Percentiles rank a stretch among this genome's conserved stretches.
Conservation (phyloP, 257 asterid genomes). For the Fraxinus pennsylvanica region DNA sequence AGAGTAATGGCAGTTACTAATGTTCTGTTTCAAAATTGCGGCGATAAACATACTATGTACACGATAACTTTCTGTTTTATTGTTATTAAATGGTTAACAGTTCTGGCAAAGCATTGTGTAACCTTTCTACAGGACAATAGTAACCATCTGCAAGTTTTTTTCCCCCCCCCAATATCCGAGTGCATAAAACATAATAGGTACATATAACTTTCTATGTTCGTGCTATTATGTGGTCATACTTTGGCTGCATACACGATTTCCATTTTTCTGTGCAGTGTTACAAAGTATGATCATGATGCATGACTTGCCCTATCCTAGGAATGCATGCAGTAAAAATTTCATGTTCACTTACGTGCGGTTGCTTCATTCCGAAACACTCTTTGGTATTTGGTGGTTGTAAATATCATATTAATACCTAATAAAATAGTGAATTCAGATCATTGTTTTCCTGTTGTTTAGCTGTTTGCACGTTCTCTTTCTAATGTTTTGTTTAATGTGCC, state of each 20-base stretch:
- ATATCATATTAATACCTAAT: neutral
- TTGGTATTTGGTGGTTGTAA: neutral
- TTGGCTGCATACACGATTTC: neutral
- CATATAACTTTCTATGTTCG: neutral
- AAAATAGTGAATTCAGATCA: neutral
- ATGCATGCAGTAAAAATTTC: neutral
- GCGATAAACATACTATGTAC: neutral
- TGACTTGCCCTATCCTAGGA: neutral
- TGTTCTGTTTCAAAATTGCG: constrained; percentile 13
- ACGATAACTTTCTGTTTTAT: constrained; percentile 10
- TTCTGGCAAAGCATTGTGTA: neutral
- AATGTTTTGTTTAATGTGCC: neutral
- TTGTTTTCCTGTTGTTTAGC: neutral
- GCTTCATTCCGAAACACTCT: neutral
- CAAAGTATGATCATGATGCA: neutral
- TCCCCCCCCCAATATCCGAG: neutral
- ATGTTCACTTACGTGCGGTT: neutral
- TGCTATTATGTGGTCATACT: neutral
- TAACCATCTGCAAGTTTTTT: neutral
- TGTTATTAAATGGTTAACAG: neutral
- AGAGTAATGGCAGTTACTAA: constrained; percentile 3
- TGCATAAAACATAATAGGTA: neutral
- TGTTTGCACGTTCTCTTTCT: neutral
- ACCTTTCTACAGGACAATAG: neutral
- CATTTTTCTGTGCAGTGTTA: neutral